A percentile compares a stretch with the other conserved stretches of the same genome.
These are phyloP conservation scores for Plantago major DNA, from an alignment of 257 asterid genomes.

Conservation along the genomic window DNA sequence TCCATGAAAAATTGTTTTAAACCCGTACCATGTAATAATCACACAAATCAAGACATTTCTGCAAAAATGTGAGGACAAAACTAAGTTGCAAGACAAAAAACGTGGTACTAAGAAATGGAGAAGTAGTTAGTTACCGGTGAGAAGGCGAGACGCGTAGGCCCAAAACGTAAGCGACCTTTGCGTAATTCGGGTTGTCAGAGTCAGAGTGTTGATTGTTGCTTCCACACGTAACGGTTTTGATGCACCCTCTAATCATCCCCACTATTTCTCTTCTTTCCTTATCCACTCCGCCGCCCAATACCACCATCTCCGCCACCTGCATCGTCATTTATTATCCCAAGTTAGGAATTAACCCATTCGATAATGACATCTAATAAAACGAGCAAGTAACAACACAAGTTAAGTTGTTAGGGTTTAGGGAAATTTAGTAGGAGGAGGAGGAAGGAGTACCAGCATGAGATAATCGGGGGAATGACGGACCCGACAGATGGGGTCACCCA, in stretches of 20 bases:
- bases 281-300: conserved; percentile 27
- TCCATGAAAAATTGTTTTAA: no score
- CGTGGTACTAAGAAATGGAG: background rate
- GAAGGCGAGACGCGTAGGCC: conserved; percentile 97
- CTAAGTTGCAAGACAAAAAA: background rate
- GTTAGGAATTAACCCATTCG: no score
- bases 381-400: no score
- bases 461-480: conserved; percentile 83
- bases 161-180: conserved; percentile 73
- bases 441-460: conserved; percentile 98
- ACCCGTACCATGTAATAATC: no score
- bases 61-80: no score
- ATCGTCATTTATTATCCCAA: background rate
- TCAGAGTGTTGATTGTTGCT: conserved; percentile 28
- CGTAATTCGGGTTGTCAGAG: conserved; percentile 49
- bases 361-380: no score
- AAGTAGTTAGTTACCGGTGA: conserved; percentile 47
- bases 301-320: conserved; percentile 79
- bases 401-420: no score
- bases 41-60: no score
- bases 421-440: no score
- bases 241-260: conserved; percentile 84
- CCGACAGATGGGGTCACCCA: conserved; percentile 93
- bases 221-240: conserved; percentile 83
- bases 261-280: conserved; percentile 54